phyloP scores from a whole-genome alignment of 108 stramenopile genomes.

The Cafeteria roenbergensis region DNA sequence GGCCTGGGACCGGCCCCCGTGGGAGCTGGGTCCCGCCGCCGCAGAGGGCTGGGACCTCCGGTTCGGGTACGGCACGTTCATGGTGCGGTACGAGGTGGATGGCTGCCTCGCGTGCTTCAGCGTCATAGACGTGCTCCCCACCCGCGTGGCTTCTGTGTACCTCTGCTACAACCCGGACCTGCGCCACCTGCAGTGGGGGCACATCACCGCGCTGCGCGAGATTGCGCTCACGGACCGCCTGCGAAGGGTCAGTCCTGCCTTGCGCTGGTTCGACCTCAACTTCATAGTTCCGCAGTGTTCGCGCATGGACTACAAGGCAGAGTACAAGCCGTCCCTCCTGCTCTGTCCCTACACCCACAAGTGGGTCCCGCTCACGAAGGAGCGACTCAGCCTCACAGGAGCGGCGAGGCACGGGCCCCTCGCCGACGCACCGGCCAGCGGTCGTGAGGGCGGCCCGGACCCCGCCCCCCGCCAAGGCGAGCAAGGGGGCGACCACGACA shows the following conservation, averaged over 20 bases:
- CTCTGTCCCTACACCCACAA: not conserved
- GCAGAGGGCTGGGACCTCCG: not conserved
- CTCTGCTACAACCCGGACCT: not conserved
- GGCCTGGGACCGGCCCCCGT: too few relatives aligned
- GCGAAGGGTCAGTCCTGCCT: not conserved
- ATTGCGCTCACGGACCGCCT: not conserved
- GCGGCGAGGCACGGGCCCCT: too few relatives aligned
- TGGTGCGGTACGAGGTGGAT: not conserved
- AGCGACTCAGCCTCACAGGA: too few relatives aligned
- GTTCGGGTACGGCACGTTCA: not conserved
- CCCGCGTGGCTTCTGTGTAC: not conserved
- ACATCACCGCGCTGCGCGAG: not conserved
- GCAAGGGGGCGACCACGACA: too few relatives aligned
- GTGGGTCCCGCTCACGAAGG: too few relatives aligned
- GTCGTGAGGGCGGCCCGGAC: too few relatives aligned
- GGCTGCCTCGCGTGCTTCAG: not conserved
- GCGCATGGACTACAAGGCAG: not conserved
- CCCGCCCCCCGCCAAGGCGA: too few relatives aligned
- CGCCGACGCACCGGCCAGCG: too few relatives aligned
- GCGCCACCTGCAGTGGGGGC: not conserved
- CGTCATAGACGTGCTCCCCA: not conserved
- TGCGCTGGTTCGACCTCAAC: not conserved
- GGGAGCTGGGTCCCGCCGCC: not conserved
- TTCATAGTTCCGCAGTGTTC: not conserved
- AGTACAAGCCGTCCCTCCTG: not conserved